Evolutionary conservation across 345 rosid species (phyloP).

Genomic region (Gossypium ekmanianum): DNA sequence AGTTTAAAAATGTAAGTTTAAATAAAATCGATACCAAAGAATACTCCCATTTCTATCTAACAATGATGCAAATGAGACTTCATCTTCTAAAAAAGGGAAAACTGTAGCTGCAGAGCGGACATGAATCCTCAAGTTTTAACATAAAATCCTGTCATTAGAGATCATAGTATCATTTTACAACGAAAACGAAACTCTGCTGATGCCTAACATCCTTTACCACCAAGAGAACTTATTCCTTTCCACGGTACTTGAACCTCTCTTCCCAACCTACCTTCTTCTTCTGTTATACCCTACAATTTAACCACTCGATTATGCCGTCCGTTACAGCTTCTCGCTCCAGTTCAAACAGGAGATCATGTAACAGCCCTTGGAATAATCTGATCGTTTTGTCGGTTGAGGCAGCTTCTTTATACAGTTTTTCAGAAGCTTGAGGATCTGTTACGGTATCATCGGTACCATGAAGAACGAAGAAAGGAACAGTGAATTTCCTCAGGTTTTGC

Average conservation of each 20-base stretch:
- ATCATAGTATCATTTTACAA: no score
- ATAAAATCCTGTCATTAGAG: no score
- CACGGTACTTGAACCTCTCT: not conserved
- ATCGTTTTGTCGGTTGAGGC: constrained; percentile 67
- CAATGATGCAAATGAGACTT: no score
- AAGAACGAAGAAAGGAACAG: constrained; percentile 72
- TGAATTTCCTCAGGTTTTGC: constrained; percentile 52
- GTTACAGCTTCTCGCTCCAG: constrained; percentile 64
- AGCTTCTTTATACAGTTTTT: constrained; percentile 63
- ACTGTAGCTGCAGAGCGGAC: no score
- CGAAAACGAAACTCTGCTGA: no score
- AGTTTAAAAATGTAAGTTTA: no score
- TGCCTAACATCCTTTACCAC: no score
- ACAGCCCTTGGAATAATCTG: constrained; percentile 58
- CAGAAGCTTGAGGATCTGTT: constrained; percentile 73
- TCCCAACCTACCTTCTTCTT: not conserved
- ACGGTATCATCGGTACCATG: constrained; percentile 80
- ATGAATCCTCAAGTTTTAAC: no score
- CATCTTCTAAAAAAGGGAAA: no score
- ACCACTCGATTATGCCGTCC: constrained; percentile 62
- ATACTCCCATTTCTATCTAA: no score
- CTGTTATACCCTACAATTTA: constrained; percentile 42
- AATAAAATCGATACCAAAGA: no score
- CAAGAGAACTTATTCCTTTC: no score
- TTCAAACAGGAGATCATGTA: constrained; percentile 87